phyloP scores from a whole-genome alignment of 345 rosid species.

The Dimocarpus longan region DNA sequence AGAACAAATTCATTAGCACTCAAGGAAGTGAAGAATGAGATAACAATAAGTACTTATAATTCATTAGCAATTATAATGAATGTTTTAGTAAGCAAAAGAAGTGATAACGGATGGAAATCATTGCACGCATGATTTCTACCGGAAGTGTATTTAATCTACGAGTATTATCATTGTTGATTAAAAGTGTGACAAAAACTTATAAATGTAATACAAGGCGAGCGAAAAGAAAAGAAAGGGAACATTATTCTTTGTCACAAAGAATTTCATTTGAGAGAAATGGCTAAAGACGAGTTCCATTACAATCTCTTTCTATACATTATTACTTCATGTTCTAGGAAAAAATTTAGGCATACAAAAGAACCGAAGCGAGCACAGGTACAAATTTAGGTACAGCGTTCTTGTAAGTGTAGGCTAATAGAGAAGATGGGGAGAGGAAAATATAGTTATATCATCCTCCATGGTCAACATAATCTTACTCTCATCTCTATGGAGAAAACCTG shows the following conservation, averaged over 20 bases:
- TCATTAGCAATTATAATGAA: no score
- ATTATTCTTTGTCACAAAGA: neutral
- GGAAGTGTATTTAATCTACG: no score
- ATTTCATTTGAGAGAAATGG: slow-evolving; percentile 18
- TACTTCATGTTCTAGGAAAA: slow-evolving; percentile 17
- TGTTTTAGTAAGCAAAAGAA: no score
- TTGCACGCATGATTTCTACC: no score
- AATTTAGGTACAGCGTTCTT: neutral
- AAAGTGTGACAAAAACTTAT: neutral
- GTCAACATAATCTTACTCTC: slow-evolving; percentile 5
- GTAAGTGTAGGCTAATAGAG: slow-evolving; percentile 22
- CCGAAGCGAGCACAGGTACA: slow-evolving; percentile 13
- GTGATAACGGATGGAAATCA: no score
- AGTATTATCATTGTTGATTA: neutral
- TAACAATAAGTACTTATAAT: no score
- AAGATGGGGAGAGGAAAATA: slow-evolving; percentile 16
- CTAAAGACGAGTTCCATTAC: slow-evolving; percentile 14
- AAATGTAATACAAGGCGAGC: neutral
- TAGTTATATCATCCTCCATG: neutral
- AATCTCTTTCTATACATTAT: slow-evolving; percentile 28
- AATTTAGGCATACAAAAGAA: slow-evolving; percentile 30
- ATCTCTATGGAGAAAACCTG: slow-evolving; percentile 18
- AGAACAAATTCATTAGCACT: no score
- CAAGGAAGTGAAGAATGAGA: no score
- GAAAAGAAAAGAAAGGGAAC: no score